Evolutionary conservation across 768 basidiomycete genomes (phyloP).

Genomic region (Macrolepiota fuliginosa): DNA sequence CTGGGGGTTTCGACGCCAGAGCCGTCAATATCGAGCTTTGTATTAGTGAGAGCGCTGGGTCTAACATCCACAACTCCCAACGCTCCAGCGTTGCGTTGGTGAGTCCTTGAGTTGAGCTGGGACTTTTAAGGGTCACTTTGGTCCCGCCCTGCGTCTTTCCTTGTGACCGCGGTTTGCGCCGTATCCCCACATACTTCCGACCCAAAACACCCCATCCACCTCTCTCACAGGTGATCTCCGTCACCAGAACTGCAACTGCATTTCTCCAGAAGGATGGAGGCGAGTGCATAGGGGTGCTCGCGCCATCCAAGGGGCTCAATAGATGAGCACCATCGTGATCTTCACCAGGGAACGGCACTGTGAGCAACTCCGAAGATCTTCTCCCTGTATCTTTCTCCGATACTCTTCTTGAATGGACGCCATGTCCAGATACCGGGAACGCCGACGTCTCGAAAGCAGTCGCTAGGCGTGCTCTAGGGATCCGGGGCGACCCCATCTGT

Average conservation of each 20-base stretch:
- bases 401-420: slow-evolving; percentile 67
- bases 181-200: slow-evolving; percentile 63
- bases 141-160: slow-evolving; percentile 26
- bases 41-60: slow-evolving; percentile 47
- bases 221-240: slow-evolving; percentile 65
- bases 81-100: slow-evolving; percentile 66
- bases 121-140: slow-evolving; percentile 2
- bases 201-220: slow-evolving; percentile 73
- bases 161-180: slow-evolving; percentile 55
- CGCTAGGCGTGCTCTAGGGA: slow-evolving; percentile 48
- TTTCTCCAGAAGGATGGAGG: slow-evolving; percentile 53
- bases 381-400: slow-evolving; percentile 65
- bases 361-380: slow-evolving; percentile 45
- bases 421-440: slow-evolving; percentile 82
- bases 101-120: slow-evolving; percentile 41
- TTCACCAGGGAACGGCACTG: slow-evolving; percentile 43
- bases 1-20: slow-evolving; percentile 28
- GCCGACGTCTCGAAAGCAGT: slow-evolving; percentile 46
- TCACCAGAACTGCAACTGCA: slow-evolving; percentile 50
- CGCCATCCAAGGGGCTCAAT: slow-evolving; percentile 25
- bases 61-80: slow-evolving; percentile 84
- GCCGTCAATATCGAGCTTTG: slow-evolving; percentile 52
- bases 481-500: slow-evolving; percentile 44
- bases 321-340: slow-evolving; percentile 33
- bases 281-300: slow-evolving; percentile 31